phyloP scores from a whole-genome alignment of 1,284 basidiomycete species.

The Ganoderma sp. region DNA sequence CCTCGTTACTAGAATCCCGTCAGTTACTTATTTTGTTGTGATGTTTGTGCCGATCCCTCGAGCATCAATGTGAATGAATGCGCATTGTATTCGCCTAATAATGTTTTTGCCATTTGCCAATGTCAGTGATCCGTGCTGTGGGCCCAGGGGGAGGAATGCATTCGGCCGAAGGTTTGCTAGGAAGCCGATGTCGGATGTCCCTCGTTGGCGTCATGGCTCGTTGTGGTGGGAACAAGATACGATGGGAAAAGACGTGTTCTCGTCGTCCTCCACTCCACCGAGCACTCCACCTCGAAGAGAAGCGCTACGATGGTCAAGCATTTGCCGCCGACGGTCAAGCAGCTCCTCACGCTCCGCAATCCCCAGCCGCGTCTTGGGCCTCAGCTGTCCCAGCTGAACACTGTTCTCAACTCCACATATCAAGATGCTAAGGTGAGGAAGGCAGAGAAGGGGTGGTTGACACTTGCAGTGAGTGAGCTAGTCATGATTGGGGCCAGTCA shows the following conservation, averaged over 20 bases:
- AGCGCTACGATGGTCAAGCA: conserved; percentile 49
- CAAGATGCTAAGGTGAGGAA: conserved; percentile 66
- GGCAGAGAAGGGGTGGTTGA: conserved; percentile 83
- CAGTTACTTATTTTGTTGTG: conserved; percentile 20
- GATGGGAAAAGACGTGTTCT: background rate
- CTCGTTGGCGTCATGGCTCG: background rate
- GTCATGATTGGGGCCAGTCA: background rate
- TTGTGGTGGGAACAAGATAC: background rate
- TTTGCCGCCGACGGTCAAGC: conserved; percentile 64
- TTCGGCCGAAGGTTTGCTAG: conserved; percentile 1
- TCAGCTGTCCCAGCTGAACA: conserved; percentile 55
- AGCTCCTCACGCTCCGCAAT: conserved; percentile 72
- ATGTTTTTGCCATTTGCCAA: background rate
- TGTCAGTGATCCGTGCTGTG: background rate
- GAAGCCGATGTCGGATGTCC: background rate
- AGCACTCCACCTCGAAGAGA: background rate
- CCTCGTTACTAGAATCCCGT: conserved; percentile 2
- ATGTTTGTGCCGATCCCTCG: conserved; percentile 22
- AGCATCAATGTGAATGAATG: conserved; percentile 10
- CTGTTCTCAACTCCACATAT: conserved; percentile 63
- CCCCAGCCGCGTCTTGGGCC: conserved; percentile 69
- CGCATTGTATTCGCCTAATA: conserved; percentile 8
- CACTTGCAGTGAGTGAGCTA: conserved; percentile 65
- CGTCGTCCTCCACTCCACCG: background rate
- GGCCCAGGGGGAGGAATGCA: background rate